A percentile compares a stretch with the other conserved stretches of the same genome.
These are phyloP conservation scores for Escallonia herrerae DNA, from an alignment of 129 eudicot species.

Conservation along the genomic window DNA sequence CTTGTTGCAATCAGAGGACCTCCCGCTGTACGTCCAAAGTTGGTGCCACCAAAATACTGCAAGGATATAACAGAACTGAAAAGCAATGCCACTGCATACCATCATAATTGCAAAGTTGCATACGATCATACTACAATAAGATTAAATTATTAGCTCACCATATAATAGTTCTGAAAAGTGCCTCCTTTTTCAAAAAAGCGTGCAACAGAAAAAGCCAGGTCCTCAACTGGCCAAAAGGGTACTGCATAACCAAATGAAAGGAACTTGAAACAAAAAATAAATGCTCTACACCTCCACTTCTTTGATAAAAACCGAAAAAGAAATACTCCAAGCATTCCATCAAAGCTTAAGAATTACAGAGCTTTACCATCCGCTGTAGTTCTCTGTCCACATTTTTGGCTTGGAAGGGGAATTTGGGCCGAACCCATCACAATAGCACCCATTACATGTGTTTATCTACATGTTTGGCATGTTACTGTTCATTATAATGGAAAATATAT, in stretches of 20 bases:
- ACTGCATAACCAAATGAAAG: conserved; percentile 76
- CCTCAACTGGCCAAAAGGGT: conserved; percentile 76
- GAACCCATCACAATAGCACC: conserved; percentile 68
- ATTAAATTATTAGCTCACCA: conserved; percentile 33
- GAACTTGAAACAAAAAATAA: conserved; percentile 37
- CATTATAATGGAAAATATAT: neutral
- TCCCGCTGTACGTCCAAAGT: conserved; percentile 83
- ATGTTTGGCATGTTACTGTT: neutral
- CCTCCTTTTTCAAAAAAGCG: conserved; percentile 68
- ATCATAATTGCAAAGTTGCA: neutral
- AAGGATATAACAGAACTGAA: conserved; percentile 3
- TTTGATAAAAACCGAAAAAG: conserved; percentile 9
- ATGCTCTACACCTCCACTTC: neutral
- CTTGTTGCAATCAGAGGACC: conserved; percentile 84
- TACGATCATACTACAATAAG: neutral
- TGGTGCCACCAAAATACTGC: conserved; percentile 87
- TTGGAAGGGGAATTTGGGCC: conserved; percentile 62
- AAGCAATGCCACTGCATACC: neutral
- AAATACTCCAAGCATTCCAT: neutral
- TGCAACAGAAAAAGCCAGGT: conserved; percentile 78
- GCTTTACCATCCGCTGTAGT: conserved; percentile 70
- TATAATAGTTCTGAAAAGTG: conserved; percentile 79
- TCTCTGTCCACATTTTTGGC: conserved; percentile 85
- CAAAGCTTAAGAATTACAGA: neutral
- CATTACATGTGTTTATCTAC: conserved; percentile 86